These are phyloP conservation scores for Salix caprea DNA, from an alignment of 345 rosid species.

Conservation along the genomic window DNA sequence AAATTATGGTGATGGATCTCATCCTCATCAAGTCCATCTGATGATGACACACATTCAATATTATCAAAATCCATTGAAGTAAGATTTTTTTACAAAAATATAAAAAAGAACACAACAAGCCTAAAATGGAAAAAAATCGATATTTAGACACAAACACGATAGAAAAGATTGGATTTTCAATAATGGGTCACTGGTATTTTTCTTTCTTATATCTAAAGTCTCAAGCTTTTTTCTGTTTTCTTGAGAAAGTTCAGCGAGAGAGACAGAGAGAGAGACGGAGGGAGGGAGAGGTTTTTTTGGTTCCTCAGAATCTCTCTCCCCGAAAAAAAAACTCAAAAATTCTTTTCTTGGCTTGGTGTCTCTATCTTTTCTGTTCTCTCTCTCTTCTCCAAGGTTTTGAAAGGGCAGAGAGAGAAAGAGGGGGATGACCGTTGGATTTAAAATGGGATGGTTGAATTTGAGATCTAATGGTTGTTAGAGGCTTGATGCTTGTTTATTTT, in stretches of 20 bases:
- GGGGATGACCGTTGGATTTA: background rate
- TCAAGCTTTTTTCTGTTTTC: background rate
- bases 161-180: background rate
- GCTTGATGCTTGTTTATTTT: background rate
- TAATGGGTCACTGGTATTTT: background rate
- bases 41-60: conserved; percentile 71
- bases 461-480: background rate
- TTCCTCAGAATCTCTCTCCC: background rate
- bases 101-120: background rate
- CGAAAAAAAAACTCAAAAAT: background rate
- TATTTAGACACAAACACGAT: background rate
- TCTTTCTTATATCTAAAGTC: background rate
- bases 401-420: background rate
- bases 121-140: background rate
- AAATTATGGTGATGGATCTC: conserved; percentile 57
- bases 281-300: background rate
- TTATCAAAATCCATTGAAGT: conserved; percentile 64
- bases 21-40: conserved; percentile 61
- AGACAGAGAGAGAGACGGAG: background rate
- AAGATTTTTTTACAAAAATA: background rate
- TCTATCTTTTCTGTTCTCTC: background rate
- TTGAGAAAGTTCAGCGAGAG: background rate
- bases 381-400: background rate
- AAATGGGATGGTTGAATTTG: background rate
- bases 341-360: conserved; percentile 1